phyloP scores from a whole-genome alignment of 148 eudicot species.

The Persicaria tinctoria region DNA sequence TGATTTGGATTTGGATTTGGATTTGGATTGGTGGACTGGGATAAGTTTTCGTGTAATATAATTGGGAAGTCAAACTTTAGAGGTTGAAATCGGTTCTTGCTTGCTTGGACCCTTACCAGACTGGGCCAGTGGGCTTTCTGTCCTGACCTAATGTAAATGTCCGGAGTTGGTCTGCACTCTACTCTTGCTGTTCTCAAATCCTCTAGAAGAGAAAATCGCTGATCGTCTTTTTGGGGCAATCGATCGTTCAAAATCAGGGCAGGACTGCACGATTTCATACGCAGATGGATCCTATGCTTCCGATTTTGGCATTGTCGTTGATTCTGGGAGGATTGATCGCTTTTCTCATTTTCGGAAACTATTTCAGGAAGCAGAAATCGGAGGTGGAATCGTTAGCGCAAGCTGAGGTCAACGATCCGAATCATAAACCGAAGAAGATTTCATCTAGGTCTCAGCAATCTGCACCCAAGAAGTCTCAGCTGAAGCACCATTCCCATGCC shows the following conservation, averaged over 20 bases:
- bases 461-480: slow-evolving; percentile 45
- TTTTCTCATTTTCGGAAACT: slow-evolving; percentile 49
- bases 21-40: no score
- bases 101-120: no score
- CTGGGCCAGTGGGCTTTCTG: no score
- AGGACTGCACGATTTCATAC: background rate
- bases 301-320: slow-evolving; percentile 39
- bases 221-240: background rate
- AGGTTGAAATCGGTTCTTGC: no score
- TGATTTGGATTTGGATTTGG: no score
- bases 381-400: slow-evolving; percentile 66
- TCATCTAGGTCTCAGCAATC: slow-evolving; percentile 28
- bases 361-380: slow-evolving; percentile 60
- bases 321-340: slow-evolving; percentile 54
- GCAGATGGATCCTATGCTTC: slow-evolving; percentile 53
- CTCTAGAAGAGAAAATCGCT: background rate
- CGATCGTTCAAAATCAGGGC: background rate
- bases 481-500: slow-evolving; percentile 54
- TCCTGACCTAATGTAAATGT: no score
- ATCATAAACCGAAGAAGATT: slow-evolving; percentile 20
- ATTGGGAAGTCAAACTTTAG: no score
- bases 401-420: slow-evolving; percentile 30
- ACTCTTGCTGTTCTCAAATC: no score
- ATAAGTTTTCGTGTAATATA: no score
- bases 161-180: no score